Evolutionary conservation across 768 basidiomycete species (phyloP).

Genomic region (Mycena rebaudengoi): DNA sequence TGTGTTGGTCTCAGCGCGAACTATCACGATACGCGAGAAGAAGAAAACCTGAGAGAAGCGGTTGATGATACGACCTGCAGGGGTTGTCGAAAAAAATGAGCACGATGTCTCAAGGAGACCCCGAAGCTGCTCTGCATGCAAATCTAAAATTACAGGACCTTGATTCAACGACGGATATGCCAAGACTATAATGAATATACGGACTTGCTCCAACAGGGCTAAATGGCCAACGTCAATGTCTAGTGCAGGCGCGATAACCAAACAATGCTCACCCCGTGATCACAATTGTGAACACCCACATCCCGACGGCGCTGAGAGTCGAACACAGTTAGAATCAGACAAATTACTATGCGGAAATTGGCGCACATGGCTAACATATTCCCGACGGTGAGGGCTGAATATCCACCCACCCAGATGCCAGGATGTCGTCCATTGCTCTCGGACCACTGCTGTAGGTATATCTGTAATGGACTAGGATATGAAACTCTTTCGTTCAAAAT

Average conservation of each 20-base stretch:
- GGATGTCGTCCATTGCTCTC: not conserved
- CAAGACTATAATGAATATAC: no score
- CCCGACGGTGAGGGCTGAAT: not conserved
- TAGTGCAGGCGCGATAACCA: not conserved
- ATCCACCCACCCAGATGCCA: constrained; percentile 12
- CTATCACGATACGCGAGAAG: not conserved
- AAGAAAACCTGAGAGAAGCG: not conserved
- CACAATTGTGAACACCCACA: not conserved
- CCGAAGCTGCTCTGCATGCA: not conserved
- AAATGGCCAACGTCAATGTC: no score
- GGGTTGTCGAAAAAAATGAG: not conserved
- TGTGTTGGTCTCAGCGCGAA: not conserved
- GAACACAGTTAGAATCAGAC: not conserved
- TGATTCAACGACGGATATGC: not conserved
- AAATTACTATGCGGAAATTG: not conserved
- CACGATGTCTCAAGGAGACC: not conserved
- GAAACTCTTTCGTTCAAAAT: not conserved
- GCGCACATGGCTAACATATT: not conserved
- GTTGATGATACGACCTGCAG: not conserved
- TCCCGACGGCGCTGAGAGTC: not conserved
- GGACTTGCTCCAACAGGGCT: not conserved
- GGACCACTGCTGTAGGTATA: constrained; percentile 11
- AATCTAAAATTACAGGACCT: not conserved
- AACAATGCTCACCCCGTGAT: not conserved
- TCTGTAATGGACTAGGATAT: constrained; percentile 2